Evolutionary conservation across 2,329 filamentous ascomycete species (phyloP).

Genomic region (Macrophomina pseudophaseolina): DNA sequence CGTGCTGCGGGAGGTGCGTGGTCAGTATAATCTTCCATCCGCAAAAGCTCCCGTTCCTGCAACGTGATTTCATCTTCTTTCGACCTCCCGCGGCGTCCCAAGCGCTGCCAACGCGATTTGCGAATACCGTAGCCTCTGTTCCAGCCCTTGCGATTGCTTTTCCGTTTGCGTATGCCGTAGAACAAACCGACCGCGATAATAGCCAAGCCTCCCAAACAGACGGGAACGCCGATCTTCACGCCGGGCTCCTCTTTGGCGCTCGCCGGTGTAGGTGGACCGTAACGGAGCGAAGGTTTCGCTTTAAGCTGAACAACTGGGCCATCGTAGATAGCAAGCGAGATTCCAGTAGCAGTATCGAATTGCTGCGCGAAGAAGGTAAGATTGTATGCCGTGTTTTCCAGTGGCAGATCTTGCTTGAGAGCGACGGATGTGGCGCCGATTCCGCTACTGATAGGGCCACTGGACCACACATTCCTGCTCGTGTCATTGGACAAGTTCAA

Average conservation of each 20-base stretch:
- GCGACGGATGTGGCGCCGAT: conserved; percentile 46
- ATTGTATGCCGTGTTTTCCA: conserved; percentile 44
- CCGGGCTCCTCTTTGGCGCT: conserved; percentile 29
- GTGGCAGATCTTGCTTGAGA: conserved; percentile 49
- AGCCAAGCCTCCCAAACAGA: conserved; percentile 44
- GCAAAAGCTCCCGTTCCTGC: conserved; percentile 36
- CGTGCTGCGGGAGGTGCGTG: conserved; percentile 22
- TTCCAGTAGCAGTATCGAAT: conserved; percentile 32
- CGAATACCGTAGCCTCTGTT: conserved; percentile 45
- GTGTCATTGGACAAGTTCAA: conserved; percentile 44
- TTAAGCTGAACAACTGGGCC: conserved; percentile 46
- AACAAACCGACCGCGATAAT: conserved; percentile 45
- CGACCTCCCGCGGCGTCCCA: conserved; percentile 33
- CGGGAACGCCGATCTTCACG: conserved; percentile 42
- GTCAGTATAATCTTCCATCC: conserved; percentile 12
- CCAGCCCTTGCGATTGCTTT: conserved; percentile 43
- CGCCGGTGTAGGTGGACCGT: conserved; percentile 35
- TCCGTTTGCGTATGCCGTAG: conserved; percentile 49
- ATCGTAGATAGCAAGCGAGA: conserved; percentile 34
- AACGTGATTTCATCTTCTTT: conserved; percentile 38
- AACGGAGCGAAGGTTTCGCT: conserved; percentile 41
- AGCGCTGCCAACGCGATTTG: conserved; percentile 43
- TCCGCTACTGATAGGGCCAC: conserved; percentile 42
- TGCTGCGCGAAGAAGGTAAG: conserved; percentile 46
- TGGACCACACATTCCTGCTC: conserved; percentile 43